Evolutionary conservation across 2,329 filamentous ascomycete genomes (phyloP).

Genomic region (Microcera coccophila): DNA sequence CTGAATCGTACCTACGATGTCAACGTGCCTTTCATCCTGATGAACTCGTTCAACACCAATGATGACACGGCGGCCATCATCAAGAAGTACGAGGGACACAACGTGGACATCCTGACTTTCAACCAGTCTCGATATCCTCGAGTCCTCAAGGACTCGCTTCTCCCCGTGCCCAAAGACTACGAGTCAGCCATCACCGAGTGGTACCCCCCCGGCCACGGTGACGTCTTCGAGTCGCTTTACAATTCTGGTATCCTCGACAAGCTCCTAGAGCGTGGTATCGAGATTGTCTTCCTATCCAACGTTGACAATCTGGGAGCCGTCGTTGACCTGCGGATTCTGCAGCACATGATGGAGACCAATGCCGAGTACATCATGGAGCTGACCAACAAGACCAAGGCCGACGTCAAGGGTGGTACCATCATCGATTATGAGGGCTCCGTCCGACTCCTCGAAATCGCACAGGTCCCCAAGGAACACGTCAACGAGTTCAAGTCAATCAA

Average conservation of each 20-base stretch:
- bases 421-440: slow-evolving; percentile 98
- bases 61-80: slow-evolving; percentile 97
- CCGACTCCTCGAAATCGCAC: slow-evolving; percentile 94
- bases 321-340: slow-evolving; percentile 93
- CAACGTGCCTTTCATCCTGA: slow-evolving; percentile 96
- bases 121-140: slow-evolving; percentile 98
- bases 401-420: slow-evolving; percentile 99
- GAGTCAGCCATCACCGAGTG: slow-evolving; percentile 89
- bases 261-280: slow-evolving; percentile 89
- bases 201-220: slow-evolving; percentile 98
- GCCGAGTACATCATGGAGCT: slow-evolving; percentile 99
- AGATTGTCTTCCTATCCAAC: slow-evolving; percentile 98
- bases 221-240: slow-evolving; percentile 99
- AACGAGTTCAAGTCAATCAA: slow-evolving; percentile 99
- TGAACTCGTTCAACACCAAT: slow-evolving; percentile 99
- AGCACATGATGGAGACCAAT: slow-evolving; percentile 98
- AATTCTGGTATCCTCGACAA: slow-evolving; percentile 98
- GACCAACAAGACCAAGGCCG: slow-evolving; percentile 99
- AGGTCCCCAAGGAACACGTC: slow-evolving; percentile 99
- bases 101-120: slow-evolving; percentile 99
- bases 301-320: slow-evolving; percentile 98
- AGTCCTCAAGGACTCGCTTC: slow-evolving; percentile 96
- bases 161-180: slow-evolving; percentile 87
- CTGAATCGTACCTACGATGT: slow-evolving; percentile 97
- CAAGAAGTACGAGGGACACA: slow-evolving; percentile 99